These are phyloP conservation scores for Litchi chinensis DNA, from an alignment of 345 rosid species.

Conservation along the genomic window DNA sequence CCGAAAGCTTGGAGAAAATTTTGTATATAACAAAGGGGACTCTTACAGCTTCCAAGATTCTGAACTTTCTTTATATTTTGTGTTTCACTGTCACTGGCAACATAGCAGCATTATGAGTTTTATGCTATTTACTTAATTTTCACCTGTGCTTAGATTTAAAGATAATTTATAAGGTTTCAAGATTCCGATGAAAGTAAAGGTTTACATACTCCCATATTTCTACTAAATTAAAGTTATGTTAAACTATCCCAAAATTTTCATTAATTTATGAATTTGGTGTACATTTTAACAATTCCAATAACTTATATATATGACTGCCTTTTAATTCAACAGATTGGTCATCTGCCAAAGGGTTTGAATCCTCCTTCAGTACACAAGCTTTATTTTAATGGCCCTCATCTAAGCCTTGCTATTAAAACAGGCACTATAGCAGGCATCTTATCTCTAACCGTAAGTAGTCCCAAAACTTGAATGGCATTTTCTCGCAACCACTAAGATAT, in stretches of 20 bases:
- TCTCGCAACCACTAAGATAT: not conserved
- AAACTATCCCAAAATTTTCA: not conserved
- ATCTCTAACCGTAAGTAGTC: slow-evolving; percentile 73
- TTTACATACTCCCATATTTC: too few species aligned
- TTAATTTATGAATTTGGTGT: not conserved
- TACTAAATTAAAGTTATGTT: not conserved
- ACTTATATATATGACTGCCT: not conserved
- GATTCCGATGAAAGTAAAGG: too few species aligned
- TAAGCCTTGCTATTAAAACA: slow-evolving; percentile 70
- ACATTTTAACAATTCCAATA: not conserved
- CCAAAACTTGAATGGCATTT: not conserved
- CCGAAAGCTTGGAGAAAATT: not conserved
- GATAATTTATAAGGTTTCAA: too few species aligned
- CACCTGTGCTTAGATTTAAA: too few species aligned
- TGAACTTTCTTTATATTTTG: too few species aligned
- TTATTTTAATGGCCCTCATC: slow-evolving; percentile 52
- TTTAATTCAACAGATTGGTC: slow-evolving; percentile 65
- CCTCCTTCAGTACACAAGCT: slow-evolving; percentile 84
- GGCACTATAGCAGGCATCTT: slow-evolving; percentile 85
- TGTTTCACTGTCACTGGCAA: too few species aligned
- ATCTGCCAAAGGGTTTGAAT: slow-evolving; percentile 86
- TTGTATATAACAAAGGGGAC: too few species aligned
- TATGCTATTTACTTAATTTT: too few species aligned
- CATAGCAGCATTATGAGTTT: too few species aligned
- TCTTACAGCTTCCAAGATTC: too few species aligned